Percentiles rank a stretch among this genome's conserved stretches.
Conservation (phyloP, 2,329 filamentous ascomycete genomes). For the Sarocladium strictum region DNA sequence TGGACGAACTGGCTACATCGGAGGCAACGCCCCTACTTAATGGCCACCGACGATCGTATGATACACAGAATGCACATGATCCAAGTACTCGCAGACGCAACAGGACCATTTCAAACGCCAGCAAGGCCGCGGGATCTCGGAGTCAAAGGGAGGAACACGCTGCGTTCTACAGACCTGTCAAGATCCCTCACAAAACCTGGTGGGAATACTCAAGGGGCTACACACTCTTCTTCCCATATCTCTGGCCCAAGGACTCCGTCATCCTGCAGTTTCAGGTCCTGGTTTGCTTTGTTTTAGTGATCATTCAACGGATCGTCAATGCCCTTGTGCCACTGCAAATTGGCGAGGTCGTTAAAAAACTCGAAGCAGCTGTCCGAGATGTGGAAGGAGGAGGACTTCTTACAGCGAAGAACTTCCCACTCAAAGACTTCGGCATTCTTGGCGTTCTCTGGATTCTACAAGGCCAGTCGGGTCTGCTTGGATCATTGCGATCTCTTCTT, state of each 20-base stretch:
- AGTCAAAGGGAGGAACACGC: constrained; percentile 48
- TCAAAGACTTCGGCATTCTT: constrained; percentile 28
- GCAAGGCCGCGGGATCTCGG: constrained; percentile 23
- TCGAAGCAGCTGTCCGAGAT: constrained; percentile 49
- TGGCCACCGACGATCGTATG: constrained; percentile 29
- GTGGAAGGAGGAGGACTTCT: constrained; percentile 33
- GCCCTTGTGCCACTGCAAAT: constrained; percentile 79
- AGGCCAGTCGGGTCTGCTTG: constrained; percentile 80
- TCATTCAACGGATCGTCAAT: constrained; percentile 79
- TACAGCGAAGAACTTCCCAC: constrained; percentile 27
- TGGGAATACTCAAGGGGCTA: constrained; percentile 94
- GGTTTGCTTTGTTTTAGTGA: constrained; percentile 73
- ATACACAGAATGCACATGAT: constrained; percentile 24
- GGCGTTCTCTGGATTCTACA: constrained; percentile 79
- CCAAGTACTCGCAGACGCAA: constrained; percentile 23
- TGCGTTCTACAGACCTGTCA: constrained; percentile 85
- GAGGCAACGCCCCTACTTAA: constrained; percentile 54
- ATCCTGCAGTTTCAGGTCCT: constrained; percentile 73
- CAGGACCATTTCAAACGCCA: constrained; percentile 33
- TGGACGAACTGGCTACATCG: constrained; percentile 15
- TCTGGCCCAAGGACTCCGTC: constrained; percentile 81
- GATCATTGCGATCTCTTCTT: constrained; percentile 72
- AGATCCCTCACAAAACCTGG: constrained; percentile 83
- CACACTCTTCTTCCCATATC: constrained; percentile 88
- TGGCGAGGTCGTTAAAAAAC: constrained; percentile 68